phyloP scores from a whole-genome alignment of 2,329 filamentous ascomycete species.

The Byssoonygena ceratinophila region DNA sequence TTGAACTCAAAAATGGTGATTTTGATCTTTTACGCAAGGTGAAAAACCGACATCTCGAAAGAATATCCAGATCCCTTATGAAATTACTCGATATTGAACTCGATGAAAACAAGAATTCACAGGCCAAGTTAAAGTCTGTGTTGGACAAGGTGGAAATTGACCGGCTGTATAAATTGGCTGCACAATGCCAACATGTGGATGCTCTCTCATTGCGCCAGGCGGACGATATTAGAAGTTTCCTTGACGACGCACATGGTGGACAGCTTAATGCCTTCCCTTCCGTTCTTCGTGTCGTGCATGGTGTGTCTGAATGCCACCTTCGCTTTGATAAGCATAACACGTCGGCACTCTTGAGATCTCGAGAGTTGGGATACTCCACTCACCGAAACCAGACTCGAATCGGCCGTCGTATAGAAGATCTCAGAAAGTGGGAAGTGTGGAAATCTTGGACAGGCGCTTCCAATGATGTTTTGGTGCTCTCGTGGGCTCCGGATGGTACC shows the following conservation, averaged over 20 bases:
- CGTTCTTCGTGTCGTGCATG: constrained; percentile 7
- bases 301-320: constrained; percentile 1
- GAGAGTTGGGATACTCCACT: constrained; percentile 23
- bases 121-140: neutral
- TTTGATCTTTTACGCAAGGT: neutral
- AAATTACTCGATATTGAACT: neutral
- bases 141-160: neutral
- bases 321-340: neutral
- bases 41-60: neutral
- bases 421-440: constrained; percentile 31
- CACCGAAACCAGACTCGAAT: constrained; percentile 15
- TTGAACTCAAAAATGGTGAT: neutral
- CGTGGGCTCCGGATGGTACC: constrained; percentile 47
- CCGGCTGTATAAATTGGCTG: constrained; percentile 11
- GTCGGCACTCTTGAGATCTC: constrained; percentile 21
- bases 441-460: constrained; percentile 48
- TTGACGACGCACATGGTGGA: constrained; percentile 19
- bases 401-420: constrained; percentile 23
- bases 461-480: constrained; percentile 46
- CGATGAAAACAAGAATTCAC: neutral
- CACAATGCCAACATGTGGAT: neutral
- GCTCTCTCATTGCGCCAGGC: constrained; percentile 16
- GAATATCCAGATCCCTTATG: neutral
- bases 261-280: constrained; percentile 17
- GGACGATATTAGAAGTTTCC: constrained; percentile 20